Percentiles rank a stretch among this genome's conserved stretches.
Conservation (phyloP, 441 rosid genomes). For the Bocquillonia castaneifolia region DNA sequence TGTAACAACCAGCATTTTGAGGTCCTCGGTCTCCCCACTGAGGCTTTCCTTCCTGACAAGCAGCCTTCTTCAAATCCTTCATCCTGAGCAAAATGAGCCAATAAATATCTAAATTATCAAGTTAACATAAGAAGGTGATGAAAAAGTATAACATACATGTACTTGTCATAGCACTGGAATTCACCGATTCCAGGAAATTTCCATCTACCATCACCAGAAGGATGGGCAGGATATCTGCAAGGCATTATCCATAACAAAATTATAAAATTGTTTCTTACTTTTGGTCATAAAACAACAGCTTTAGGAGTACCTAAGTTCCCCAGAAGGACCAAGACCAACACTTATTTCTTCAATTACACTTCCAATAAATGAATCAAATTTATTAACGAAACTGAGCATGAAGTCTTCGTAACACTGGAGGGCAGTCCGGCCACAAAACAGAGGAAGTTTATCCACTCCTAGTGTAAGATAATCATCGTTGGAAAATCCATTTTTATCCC, state of each 20-base stretch:
- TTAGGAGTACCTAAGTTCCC: slow-evolving; percentile 63
- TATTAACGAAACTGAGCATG: slow-evolving; percentile 50
- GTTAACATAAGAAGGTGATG: slow-evolving; percentile 6
- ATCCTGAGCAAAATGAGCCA: slow-evolving; percentile 42
- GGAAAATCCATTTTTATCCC: slow-evolving; percentile 47
- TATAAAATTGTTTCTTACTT: background rate
- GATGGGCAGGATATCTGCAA: slow-evolving; percentile 69
- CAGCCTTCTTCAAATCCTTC: slow-evolving; percentile 63
- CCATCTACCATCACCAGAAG: slow-evolving; percentile 64
- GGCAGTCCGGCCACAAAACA: slow-evolving; percentile 54
- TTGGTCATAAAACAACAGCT: slow-evolving; percentile 19
- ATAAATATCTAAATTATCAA: slow-evolving; percentile 15
- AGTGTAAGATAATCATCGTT: slow-evolving; percentile 61
- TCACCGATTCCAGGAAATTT: slow-evolving; percentile 75
- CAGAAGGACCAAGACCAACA: slow-evolving; percentile 31
- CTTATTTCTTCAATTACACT: slow-evolving; percentile 61
- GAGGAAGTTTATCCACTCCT: slow-evolving; percentile 57
- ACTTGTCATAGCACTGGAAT: slow-evolving; percentile 74
- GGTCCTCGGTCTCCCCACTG: slow-evolving; percentile 60
- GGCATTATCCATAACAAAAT: slow-evolving; percentile 24
- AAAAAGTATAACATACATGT: slow-evolving; percentile 41
- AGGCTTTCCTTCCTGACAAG: slow-evolving; percentile 58
- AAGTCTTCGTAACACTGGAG: slow-evolving; percentile 60
- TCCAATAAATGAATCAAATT: slow-evolving; percentile 46
- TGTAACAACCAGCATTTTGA: slow-evolving; percentile 54